phyloP scores from a whole-genome alignment of 768 basidiomycete species.

The Candolleomyces eurysporus region DNA sequence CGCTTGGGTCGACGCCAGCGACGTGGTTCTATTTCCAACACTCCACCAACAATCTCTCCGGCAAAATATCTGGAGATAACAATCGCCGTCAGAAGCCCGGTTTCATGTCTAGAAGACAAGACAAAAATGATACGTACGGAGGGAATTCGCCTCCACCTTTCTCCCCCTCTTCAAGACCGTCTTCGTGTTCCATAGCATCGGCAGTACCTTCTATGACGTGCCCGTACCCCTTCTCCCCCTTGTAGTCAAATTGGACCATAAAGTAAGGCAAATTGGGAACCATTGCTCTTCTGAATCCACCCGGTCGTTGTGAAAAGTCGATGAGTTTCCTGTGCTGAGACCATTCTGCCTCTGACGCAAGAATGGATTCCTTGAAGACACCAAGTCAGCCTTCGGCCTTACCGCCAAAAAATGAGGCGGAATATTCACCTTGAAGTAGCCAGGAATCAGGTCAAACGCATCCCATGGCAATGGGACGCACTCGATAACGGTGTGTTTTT shows the following conservation, averaged over 20 bases:
- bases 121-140: slow-evolving; percentile 45
- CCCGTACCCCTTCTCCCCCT: slow-evolving; percentile 96
- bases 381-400: not conserved
- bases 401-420: not conserved
- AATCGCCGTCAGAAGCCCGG: slow-evolving; percentile 2
- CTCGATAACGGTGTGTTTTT: slow-evolving; percentile 92
- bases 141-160: slow-evolving; percentile 93
- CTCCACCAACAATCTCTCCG: slow-evolving; percentile 89
- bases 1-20: slow-evolving; percentile 80
- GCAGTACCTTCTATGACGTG: slow-evolving; percentile 94
- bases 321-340: slow-evolving; percentile 97
- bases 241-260: slow-evolving; percentile 98
- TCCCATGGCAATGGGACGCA: slow-evolving; percentile 91
- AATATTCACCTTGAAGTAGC: slow-evolving; percentile 78
- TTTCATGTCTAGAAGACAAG: not conserved
- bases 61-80: slow-evolving; percentile 76
- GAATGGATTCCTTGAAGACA: slow-evolving; percentile 76
- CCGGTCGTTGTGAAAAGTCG: slow-evolving; percentile 85
- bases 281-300: slow-evolving; percentile 93
- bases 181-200: slow-evolving; percentile 63
- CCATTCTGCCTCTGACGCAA: slow-evolving; percentile 94
- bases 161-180: slow-evolving; percentile 76
- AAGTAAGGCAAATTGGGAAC: slow-evolving; percentile 98
- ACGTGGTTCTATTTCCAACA: slow-evolving; percentile 84
- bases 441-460: slow-evolving; percentile 82